phyloP scores from a whole-genome alignment of 179 eudicot species.

The Spinacia oleracea region DNA sequence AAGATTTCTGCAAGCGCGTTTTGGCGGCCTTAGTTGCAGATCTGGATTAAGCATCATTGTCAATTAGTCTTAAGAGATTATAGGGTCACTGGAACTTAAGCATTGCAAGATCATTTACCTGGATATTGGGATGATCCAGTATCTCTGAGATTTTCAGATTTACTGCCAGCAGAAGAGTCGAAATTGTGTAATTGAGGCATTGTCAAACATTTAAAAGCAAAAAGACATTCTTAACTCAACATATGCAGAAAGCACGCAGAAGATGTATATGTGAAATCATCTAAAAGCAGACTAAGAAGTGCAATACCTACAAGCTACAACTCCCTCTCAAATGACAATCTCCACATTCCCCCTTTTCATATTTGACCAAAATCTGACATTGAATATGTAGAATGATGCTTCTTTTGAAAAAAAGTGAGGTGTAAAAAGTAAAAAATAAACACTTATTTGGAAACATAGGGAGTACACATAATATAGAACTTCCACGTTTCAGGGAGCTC shows the following conservation, averaged over 20 bases:
- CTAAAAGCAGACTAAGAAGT: background rate
- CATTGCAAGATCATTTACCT: constrained; percentile 43
- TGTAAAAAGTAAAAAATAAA: background rate
- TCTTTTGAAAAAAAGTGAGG: background rate
- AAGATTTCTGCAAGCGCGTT: constrained; percentile 79
- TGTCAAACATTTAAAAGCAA: constrained; percentile 16
- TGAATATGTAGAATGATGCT: background rate
- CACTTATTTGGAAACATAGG: background rate
- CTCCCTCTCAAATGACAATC: background rate
- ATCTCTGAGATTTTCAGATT: constrained; percentile 90
- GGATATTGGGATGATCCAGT: constrained; percentile 70
- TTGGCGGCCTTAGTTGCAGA: constrained; percentile 92
- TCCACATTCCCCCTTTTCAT: background rate
- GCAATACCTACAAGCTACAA: no score
- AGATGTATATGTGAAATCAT: background rate
- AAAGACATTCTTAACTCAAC: background rate
- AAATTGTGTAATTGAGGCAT: constrained; percentile 33
- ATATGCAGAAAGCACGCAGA: background rate
- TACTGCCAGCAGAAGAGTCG: constrained; percentile 74
- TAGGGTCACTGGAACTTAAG: constrained; percentile 10
- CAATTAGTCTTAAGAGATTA: constrained; percentile 20
- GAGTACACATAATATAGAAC: background rate
- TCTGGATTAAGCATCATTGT: constrained; percentile 49
- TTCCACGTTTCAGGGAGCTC: background rate
- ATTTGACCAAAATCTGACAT: background rate